These are phyloP conservation scores for Pichia heedii DNA, from an alignment of 805 yeast species.

Conservation along the genomic window DNA sequence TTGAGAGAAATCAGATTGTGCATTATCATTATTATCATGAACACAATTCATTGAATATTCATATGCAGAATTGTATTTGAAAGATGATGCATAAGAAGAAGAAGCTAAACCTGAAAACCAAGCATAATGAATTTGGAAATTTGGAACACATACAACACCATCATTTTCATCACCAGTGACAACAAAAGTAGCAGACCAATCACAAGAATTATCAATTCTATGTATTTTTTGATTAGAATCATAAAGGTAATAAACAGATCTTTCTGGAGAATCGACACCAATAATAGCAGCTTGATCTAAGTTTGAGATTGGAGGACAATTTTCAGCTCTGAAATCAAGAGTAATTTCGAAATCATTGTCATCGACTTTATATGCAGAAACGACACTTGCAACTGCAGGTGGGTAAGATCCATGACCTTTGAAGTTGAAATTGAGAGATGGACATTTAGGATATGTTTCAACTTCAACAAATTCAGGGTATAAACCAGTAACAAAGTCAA, in stretches of 20 bases:
- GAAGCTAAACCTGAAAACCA: conserved; percentile 22
- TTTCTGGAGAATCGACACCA: conserved; percentile 23
- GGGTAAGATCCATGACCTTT: conserved; percentile 13
- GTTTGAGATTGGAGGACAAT: conserved; percentile 11
- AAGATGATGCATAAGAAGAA: conserved; percentile 7
- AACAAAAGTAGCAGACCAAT: conserved; percentile 22
- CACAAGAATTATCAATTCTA: conserved; percentile 18
- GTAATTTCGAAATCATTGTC: conserved; percentile 11
- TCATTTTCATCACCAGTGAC: conserved; percentile 15
- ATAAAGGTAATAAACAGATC: conserved; percentile 16
- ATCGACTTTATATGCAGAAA: conserved; percentile 9
- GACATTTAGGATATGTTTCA: conserved; percentile 7
- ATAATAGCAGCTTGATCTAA: conserved; percentile 23
- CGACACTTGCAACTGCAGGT: conserved; percentile 11
- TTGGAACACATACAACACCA: conserved; percentile 16
- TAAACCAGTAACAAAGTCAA: conserved; percentile 8
- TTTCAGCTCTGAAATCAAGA: conserved; percentile 11
- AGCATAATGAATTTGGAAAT: conserved; percentile 26
- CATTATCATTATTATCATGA: conserved; percentile 21
- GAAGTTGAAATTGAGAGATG: conserved; percentile 12
- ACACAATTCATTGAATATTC: conserved; percentile 23
- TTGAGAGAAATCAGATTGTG: conserved; percentile 22
- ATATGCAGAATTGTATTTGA: conserved; percentile 13
- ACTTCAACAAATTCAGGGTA: conserved; percentile 1
- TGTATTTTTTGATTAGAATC: conserved; percentile 18